A percentile compares a stretch with the other conserved stretches of the same genome.
Conservation (phyloP, 345 rosid genomes). For the Hibiscus tridactylites region DNA sequence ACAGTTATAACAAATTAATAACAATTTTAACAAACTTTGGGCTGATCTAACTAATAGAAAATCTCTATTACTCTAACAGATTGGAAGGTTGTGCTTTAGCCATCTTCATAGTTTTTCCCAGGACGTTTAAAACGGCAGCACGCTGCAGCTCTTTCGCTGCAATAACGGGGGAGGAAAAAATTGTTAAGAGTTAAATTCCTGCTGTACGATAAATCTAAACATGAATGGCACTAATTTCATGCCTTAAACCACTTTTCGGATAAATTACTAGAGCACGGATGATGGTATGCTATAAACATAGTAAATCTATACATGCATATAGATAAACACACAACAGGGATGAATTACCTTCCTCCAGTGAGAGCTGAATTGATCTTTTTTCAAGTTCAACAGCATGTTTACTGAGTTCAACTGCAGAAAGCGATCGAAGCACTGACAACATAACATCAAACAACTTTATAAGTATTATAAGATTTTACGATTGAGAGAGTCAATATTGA, state of each 20-base stretch:
- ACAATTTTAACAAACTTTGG: no score
- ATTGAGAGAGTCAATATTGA: slow-evolving; percentile 6
- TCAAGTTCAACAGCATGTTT: slow-evolving; percentile 86
- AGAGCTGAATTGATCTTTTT: slow-evolving; percentile 85
- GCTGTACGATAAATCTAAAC: no score
- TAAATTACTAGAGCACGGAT: no score
- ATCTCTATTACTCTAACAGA: no score
- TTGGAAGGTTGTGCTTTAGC: neutral
- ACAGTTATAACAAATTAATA: no score
- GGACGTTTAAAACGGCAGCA: neutral
- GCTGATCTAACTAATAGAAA: no score
- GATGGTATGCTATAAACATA: no score
- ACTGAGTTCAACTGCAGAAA: slow-evolving; percentile 70
- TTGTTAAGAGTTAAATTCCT: no score
- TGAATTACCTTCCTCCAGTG: slow-evolving; percentile 81
- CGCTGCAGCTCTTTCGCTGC: neutral
- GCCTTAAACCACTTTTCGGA: no score
- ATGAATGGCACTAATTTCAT: no score
- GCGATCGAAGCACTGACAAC: slow-evolving; percentile 32
- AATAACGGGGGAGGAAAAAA: neutral
- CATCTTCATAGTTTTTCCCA: neutral
- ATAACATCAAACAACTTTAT: no score
- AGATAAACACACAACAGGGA: neutral
- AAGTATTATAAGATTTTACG: neutral
- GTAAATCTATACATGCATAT: no score